These are phyloP conservation scores for Apiotrichum gracile DNA, from an alignment of 1,284 basidiomycete species.

Conservation along the genomic window DNA sequence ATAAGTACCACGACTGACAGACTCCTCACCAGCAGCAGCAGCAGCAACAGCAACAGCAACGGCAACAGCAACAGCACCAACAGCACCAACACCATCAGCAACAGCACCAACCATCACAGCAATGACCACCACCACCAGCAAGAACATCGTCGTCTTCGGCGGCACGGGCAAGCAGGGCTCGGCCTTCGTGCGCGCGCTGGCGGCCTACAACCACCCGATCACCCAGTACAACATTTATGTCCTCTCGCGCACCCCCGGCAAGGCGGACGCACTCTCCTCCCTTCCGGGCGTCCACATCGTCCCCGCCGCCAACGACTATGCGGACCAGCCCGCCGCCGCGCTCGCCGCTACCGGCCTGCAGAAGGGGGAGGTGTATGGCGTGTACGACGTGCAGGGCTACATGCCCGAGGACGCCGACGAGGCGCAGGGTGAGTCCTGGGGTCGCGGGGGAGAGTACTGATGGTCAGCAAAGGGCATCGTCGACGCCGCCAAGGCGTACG, in stretches of 20 bases:
- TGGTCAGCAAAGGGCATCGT: constrained; percentile 42
- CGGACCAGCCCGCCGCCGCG: constrained; percentile 20
- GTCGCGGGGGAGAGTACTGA: background rate
- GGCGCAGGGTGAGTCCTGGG: constrained; percentile 21
- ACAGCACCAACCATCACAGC: background rate
- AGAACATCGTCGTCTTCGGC: constrained; percentile 31
- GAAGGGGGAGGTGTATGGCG: constrained; percentile 22
- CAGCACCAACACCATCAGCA: background rate
- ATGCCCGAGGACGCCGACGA: constrained; percentile 17
- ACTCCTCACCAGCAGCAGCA: background rate
- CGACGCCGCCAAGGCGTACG: constrained; percentile 43
- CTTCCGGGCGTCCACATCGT: constrained; percentile 27
- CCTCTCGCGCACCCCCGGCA: constrained; percentile 14
- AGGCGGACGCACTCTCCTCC: constrained; percentile 5
- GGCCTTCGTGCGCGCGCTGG: constrained; percentile 25
- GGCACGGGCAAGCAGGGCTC: constrained; percentile 28
- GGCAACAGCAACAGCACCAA: background rate
- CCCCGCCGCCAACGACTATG: constrained; percentile 17
- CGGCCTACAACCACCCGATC: constrained; percentile 13
- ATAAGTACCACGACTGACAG: too few relatives aligned
- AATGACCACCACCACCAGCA: background rate
- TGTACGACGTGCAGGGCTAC: constrained; percentile 27
- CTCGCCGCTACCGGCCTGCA: constrained; percentile 15
- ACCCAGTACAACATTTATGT: constrained; percentile 22
- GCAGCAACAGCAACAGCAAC: background rate